Evolutionary conservation across 257 asterid genomes (phyloP).

Genomic region (Buddleja alternifolia): DNA sequence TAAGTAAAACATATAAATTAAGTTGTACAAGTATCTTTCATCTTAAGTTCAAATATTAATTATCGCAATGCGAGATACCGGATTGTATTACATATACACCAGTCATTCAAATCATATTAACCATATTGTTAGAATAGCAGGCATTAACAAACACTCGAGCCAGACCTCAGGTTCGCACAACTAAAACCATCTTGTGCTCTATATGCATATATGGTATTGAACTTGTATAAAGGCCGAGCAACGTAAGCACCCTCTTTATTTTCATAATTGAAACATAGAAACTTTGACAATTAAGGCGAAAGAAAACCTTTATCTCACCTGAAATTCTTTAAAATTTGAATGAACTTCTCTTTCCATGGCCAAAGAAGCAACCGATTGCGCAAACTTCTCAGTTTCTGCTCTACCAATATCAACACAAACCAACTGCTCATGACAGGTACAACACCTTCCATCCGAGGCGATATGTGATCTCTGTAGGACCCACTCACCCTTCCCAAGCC

Average conservation of each 20-base stretch:
- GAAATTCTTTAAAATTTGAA: conserved; percentile 78
- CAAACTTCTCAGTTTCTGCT: conserved; percentile 75
- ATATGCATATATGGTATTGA: neutral
- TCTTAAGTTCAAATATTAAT: neutral
- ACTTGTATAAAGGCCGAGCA: neutral
- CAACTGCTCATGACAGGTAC: conserved; percentile 60
- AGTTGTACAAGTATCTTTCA: neutral
- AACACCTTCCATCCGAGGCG: conserved; percentile 60
- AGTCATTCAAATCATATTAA: neutral
- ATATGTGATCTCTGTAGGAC: conserved; percentile 48
- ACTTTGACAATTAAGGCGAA: neutral
- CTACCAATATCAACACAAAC: conserved; percentile 75
- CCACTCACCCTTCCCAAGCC: conserved; percentile 91
- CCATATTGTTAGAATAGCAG: too few relatives aligned
- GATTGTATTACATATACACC: neutral
- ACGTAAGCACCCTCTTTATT: neutral
- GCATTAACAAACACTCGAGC: too few relatives aligned
- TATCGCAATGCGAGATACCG: neutral
- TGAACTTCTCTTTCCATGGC: conserved; percentile 82
- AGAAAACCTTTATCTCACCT: conserved; percentile 45
- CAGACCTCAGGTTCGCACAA: too few relatives aligned
- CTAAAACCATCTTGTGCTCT: too few relatives aligned
- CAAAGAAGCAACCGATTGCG: conserved; percentile 74
- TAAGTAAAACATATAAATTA: neutral
- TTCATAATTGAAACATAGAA: conserved; percentile 9